Evolutionary conservation across 768 basidiomycete species (phyloP), one percentile per base, ranked within the genome.

Genomic region (Trametes coccinea): DNA sequence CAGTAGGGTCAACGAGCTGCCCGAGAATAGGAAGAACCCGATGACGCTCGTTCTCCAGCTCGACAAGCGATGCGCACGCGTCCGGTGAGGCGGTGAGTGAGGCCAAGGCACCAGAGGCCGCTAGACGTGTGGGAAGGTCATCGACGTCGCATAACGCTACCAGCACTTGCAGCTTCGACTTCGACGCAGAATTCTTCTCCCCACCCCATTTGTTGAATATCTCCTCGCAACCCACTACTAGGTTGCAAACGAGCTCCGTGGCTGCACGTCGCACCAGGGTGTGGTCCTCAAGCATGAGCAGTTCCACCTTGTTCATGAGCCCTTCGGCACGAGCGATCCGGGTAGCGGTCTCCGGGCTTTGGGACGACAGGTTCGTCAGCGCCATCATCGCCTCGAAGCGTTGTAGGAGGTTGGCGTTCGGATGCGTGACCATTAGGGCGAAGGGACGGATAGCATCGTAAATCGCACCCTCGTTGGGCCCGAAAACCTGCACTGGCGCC

Each of bases 331-430:
- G 77, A 1, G 86, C 87, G 50, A 97, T 83, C 48, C 88, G 84
- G 17, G 82, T 78, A 2, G 92, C 86, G 8, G 87, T 73, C 33
- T 84, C 82, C 0, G 85, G 77, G 51, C 83, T 84, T 53, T 92
- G 82, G 16, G 94, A 95, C 0, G 96, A 88, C 45, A 98, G 76
- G 72, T 99, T 99, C 7, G 97, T 99, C 54, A 99, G 80, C 1
- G 94, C 95, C 96, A 98, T 98, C 67, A 95, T 79, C 3, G 87
- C 86, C 73, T 99, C 97, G 69, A 99, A 99, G 43, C 83, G 83
- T 70, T 97, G 93, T 5, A 98, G 77, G 37, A 90, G 82, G 48
- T 76, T 87, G 8, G 92, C 83, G 0, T 84, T 80, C 1, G 84
- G 75, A 69, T 90, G 86, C 43, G 84, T 82, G 39, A 98, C 79